Evolutionary conservation across 805 yeast genomes (phyloP), one percentile per base, ranked within the genome.

Genomic region (Wickerhamomyces hampshirensis): DNA sequence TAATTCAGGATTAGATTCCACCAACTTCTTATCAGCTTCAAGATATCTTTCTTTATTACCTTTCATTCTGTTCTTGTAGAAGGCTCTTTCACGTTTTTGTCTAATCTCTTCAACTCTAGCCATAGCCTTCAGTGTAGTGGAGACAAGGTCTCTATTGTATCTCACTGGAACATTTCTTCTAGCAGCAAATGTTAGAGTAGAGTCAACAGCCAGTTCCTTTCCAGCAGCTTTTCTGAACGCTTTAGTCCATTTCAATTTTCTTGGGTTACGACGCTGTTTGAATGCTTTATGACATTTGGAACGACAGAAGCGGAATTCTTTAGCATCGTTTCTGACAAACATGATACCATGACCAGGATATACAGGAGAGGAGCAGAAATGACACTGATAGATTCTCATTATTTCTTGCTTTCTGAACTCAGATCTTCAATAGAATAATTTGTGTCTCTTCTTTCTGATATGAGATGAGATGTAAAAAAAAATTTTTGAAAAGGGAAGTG

Each of bases 221-320:
- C 98, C 98, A 30, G 98, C 98, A 44, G 98, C 95, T 64, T 93
- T 93, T 69, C 98, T 80, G 75, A 93, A 93, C 1, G 98, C 98
- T 65, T 93, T 93, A 38, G 98, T 93, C 98, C 98, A 93, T 67
- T 77, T 84, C 65, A 89, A 79, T 66, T 93, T 93, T 69, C 98
- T 82, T 53, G 98, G 98, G 70, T 93, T 93, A 66, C 98, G 82
- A 73, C 96, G 88, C 70, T 88, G 94, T 63, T 93, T 93, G 79
- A 93, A 93, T 38, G 88, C 83, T 62, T 89, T 87, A 68, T 93
- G 98, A 69, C 98, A 93, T 62, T 93, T 93, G 43, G 98, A 88
- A 60, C 97, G 86, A 56, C 98, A 93, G 69, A 93, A 93, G 55
- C 96, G 74, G 63, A 93, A 93, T 65, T 88, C 98, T 60, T 93